These are phyloP conservation scores for Vinca minor DNA, from an alignment of 257 asterid genomes.

Conservation along the genomic window DNA sequence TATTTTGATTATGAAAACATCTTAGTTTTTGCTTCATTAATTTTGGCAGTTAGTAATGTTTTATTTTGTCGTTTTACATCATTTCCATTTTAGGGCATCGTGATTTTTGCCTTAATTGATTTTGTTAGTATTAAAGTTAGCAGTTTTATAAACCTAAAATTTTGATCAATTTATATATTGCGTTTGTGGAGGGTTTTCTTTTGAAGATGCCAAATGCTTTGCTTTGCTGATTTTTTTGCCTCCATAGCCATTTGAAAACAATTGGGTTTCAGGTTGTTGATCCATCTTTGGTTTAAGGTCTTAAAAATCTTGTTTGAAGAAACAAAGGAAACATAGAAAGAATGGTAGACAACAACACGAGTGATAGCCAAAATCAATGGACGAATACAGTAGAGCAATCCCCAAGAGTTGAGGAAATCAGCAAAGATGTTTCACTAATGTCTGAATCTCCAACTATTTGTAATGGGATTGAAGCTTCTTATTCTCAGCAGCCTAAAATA, in stretches of 20 bases:
- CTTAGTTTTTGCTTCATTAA: no score
- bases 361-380: conserved; percentile 42
- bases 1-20: no score
- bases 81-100: not conserved
- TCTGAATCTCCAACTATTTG: conserved; percentile 30
- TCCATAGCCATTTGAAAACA: not conserved
- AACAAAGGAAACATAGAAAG: conserved; percentile 4
- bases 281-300: conserved; percentile 21
- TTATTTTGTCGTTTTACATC: not conserved
- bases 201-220: not conserved
- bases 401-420: conserved; percentile 28
- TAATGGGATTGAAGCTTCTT: conserved; percentile 34
- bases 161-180: not conserved
- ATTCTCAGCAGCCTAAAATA: conserved; percentile 18
- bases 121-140: not conserved
- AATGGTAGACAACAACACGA: conserved; percentile 51
- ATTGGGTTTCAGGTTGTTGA: conserved; percentile 29
- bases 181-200: not conserved
- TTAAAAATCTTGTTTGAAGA: no score
- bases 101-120: not conserved
- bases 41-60: no score
- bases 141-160: not conserved
- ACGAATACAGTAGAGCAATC: conserved; percentile 27
- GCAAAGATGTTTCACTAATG: conserved; percentile 38
- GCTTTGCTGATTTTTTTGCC: no score